A percentile compares a stretch with the other conserved stretches of the same genome.
These are phyloP conservation scores for Blepharisma undulans DNA, from an alignment of 169 alveolate species.

Conservation along the genomic window DNA sequence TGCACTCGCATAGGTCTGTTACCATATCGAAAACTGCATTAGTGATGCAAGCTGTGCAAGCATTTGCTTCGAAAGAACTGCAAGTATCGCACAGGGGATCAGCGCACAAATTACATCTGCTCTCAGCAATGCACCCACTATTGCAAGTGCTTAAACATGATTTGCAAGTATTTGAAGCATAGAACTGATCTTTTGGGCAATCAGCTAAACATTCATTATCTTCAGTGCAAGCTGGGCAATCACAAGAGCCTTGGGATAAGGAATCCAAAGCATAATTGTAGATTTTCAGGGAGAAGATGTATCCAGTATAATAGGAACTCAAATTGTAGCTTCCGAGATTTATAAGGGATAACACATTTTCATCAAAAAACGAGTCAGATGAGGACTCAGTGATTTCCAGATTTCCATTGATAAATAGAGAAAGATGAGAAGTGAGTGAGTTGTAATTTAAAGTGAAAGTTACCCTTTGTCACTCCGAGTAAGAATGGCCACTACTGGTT, in stretches of 20 bases:
- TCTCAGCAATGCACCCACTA: not conserved
- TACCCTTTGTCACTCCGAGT: not conserved
- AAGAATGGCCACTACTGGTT: not conserved
- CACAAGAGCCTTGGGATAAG: not conserved
- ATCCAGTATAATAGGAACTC: not conserved
- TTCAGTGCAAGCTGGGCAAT: not conserved
- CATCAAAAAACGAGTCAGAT: not conserved
- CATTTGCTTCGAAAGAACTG: too few species aligned
- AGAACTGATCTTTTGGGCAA: not conserved
- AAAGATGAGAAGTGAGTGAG: not conserved
- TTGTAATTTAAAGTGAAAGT: not conserved
- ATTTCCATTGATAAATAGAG: not conserved
- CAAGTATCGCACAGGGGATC: too few species aligned
- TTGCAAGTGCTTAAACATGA: not conserved
- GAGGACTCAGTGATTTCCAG: not conserved
- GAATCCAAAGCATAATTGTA: not conserved
- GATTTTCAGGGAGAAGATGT: not conserved
- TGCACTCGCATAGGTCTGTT: too few species aligned
- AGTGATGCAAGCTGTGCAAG: too few species aligned
- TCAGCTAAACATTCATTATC: not conserved
- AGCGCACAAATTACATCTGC: not conserved
- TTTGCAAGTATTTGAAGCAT: not conserved
- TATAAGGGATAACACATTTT: too few species aligned
- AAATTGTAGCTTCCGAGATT: not conserved
- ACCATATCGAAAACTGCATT: too few species aligned